Evolutionary conservation across 2,329 filamentous ascomycete species (phyloP).

Genomic region (Chrysosporium queenslandicum): DNA sequence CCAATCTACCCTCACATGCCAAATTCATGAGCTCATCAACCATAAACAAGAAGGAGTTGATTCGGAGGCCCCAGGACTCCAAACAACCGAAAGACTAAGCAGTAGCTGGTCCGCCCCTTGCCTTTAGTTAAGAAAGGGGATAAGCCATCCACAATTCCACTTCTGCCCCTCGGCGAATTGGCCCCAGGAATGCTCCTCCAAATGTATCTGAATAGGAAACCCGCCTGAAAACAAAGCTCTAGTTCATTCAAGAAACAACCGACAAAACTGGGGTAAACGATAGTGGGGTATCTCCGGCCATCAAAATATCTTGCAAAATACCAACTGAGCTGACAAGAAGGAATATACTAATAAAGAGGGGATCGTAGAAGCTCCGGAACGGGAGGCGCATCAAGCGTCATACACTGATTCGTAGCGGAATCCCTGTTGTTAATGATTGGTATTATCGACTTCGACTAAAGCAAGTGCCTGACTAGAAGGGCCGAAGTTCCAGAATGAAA

Average conservation of each 20-base stretch:
- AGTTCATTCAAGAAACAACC: not conserved
- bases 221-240: not conserved
- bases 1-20: not conserved
- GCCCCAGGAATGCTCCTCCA: not conserved
- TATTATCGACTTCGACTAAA: too few species aligned
- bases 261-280: not conserved
- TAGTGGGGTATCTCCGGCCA: conserved; percentile 7
- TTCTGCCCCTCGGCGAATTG: not conserved
- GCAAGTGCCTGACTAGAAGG: too few species aligned
- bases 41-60: not conserved
- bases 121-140: not conserved
- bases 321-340: conserved; percentile 2
- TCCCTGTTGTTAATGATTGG: too few species aligned
- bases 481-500: not conserved
- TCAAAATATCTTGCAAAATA: conserved; percentile 1
- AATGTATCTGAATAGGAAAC: not conserved
- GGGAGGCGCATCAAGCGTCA: not conserved
- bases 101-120: not conserved
- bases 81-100: not conserved
- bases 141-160: not conserved
- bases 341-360: not conserved
- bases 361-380: not conserved
- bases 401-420: too few species aligned
- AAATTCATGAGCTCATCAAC: not conserved
- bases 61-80: not conserved